Conservation (phyloP, 2,329 filamentous ascomycete genomes). For the Colletotrichum euphorbiae region DNA sequence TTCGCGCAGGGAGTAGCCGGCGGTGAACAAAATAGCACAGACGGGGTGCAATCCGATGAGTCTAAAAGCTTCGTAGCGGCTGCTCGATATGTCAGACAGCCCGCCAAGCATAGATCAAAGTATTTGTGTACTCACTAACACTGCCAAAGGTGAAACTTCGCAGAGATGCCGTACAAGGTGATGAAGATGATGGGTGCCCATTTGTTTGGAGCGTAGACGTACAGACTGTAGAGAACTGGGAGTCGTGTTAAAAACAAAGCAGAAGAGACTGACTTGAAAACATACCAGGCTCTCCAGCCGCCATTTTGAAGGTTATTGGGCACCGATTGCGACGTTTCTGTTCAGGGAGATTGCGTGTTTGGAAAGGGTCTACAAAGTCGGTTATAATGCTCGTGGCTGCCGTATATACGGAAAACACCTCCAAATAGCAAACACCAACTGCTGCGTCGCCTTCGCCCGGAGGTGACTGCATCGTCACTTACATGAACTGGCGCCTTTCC, state of each 20-base stretch:
- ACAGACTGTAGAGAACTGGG: conserved; percentile 16
- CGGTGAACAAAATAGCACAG: conserved; percentile 62
- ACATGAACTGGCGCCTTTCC: conserved; percentile 10
- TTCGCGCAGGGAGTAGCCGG: conserved; percentile 65
- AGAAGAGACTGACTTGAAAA: rapidly evolving
- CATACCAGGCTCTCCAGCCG: conserved; percentile 1
- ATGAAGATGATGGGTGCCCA: conserved; percentile 65
- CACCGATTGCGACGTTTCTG: background rate
- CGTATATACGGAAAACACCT: too few species aligned
- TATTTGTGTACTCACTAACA: conserved; percentile 51
- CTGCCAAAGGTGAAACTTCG: conserved; percentile 64
- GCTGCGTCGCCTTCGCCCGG: background rate
- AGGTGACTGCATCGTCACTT: conserved; percentile 9
- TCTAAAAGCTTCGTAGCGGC: conserved; percentile 64
- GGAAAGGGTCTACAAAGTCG: background rate
- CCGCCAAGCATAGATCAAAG: too few species aligned
- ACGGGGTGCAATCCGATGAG: conserved; percentile 62
- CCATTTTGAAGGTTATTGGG: background rate
- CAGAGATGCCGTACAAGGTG: conserved; percentile 59
- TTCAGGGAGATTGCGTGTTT: background rate
- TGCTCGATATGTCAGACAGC: conserved; percentile 41
- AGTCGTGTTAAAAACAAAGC: background rate
- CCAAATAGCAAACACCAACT: background rate
- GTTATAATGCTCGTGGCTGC: too few species aligned
- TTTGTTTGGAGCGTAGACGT: conserved; percentile 65